These are phyloP conservation scores for Nidularia sp. DNA, from an alignment of 768 basidiomycete genomes.

Conservation along the genomic window DNA sequence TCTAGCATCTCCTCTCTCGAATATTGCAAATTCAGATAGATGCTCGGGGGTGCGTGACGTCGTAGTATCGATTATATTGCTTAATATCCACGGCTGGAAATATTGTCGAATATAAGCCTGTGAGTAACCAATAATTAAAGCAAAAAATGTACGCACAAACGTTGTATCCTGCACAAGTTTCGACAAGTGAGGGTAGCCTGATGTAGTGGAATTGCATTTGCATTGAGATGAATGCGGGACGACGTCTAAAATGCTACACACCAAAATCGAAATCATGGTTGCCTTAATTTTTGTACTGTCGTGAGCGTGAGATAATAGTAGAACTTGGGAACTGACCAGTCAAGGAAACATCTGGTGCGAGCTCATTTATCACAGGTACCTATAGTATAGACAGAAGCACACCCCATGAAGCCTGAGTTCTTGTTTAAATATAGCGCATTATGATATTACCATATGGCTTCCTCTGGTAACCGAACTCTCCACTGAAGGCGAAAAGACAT, in stretches of 20 bases:
- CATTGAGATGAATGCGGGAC: background rate
- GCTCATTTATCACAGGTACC: constrained; percentile 83
- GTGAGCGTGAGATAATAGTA: background rate
- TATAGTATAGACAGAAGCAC: constrained; percentile 15
- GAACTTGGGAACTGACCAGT: constrained; percentile 51
- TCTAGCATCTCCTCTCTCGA: constrained; percentile 67
- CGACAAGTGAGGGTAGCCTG: constrained; percentile 21
- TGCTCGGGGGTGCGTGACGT: constrained; percentile 61
- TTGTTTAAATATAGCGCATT: background rate
- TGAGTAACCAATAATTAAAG: constrained; percentile 1
- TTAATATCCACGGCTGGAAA: constrained; percentile 80
- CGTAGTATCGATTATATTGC: constrained; percentile 74
- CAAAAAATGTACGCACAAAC: constrained; percentile 50
- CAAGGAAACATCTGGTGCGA: constrained; percentile 76
- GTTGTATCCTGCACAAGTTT: constrained; percentile 67
- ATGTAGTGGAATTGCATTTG: background rate
- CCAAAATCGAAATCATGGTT: constrained; percentile 95
- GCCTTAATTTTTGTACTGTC: constrained; percentile 37
- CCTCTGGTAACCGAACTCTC: constrained; percentile 88
- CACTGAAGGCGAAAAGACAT: constrained; percentile 82
- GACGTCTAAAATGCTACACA: constrained; percentile 16
- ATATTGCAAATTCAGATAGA: constrained; percentile 56
- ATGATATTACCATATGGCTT: constrained; percentile 71
- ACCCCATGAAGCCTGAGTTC: no score
- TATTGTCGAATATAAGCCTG: background rate